These are phyloP conservation scores for Ajuga reptans DNA, from an alignment of 305 asterid genomes.

Conservation along the genomic window DNA sequence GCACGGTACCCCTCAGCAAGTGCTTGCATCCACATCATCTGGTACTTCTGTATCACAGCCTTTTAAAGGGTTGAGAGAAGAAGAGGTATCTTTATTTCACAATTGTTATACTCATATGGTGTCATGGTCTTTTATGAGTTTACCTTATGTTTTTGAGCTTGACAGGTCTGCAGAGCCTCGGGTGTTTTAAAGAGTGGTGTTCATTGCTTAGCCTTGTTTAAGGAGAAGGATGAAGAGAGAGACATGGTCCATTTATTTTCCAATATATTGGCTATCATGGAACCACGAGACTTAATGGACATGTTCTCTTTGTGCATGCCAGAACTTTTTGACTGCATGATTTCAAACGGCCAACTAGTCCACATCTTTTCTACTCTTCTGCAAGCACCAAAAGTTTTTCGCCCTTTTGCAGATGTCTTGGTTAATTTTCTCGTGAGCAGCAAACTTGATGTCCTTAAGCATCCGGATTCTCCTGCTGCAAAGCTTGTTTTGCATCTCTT, in stretches of 20 bases:
- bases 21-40: conserved; percentile 56
- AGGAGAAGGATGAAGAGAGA: conserved; percentile 98
- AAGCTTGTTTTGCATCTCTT: conserved; percentile 97
- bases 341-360: conserved; percentile 85
- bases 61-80: conserved; percentile 95
- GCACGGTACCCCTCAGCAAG: conserved; percentile 86
- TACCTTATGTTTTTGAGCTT: conserved; percentile 30
- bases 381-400: conserved; percentile 90
- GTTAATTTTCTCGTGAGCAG: conserved; percentile 91
- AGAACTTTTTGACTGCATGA: conserved; percentile 97
- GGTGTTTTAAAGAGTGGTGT: conserved; percentile 98
- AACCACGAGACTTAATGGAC: conserved; percentile 98
- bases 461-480: conserved; percentile 96
- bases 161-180: conserved; percentile 97
- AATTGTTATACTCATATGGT: conserved; percentile 20
- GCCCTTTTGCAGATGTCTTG: conserved; percentile 96
- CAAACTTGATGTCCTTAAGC: conserved; percentile 97
- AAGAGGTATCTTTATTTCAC: conserved; percentile 55
- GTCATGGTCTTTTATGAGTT: neutral
- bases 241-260: conserved; percentile 92
- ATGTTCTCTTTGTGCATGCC: conserved; percentile 99
- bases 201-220: conserved; percentile 91
- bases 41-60: conserved; percentile 65
- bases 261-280: conserved; percentile 95
- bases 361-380: conserved; percentile 87